Conservation (phyloP, 83 land plant species). For the Larix sibirica region DNA sequence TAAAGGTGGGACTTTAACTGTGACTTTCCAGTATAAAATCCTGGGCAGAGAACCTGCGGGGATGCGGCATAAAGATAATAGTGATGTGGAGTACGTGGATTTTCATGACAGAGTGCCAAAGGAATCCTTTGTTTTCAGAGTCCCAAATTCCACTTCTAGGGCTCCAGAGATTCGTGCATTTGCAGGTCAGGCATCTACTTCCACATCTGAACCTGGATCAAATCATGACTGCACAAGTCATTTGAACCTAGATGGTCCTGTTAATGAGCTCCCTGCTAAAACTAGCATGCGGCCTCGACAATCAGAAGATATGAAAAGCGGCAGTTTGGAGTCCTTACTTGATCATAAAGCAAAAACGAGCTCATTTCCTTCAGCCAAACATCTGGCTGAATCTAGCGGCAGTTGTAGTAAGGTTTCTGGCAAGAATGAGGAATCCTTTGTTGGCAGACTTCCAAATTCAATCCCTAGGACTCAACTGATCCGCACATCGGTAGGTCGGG, state of each 20-base stretch:
- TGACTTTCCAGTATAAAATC: conserved; percentile 56
- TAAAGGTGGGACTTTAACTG: conserved; percentile 60
- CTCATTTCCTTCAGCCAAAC: not conserved
- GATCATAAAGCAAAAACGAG: not conserved
- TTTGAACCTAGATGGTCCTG: not conserved
- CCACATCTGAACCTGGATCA: not conserved
- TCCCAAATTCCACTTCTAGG: not conserved
- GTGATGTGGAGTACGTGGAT: not conserved
- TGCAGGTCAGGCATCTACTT: not conserved
- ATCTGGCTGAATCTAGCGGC: not conserved
- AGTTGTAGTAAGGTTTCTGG: not conserved
- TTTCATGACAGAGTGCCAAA: not conserved
- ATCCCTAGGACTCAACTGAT: no score
- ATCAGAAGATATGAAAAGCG: not conserved
- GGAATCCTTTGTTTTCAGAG: not conserved
- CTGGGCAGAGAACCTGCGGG: not conserved
- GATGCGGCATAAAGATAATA: not conserved
- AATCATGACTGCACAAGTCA: not conserved
- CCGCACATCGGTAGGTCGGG: no score
- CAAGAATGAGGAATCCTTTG: not conserved
- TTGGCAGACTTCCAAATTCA: not conserved
- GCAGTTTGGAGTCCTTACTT: not conserved
- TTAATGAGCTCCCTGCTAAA: not conserved
- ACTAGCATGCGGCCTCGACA: not conserved
- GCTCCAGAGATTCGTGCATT: no score